These are phyloP conservation scores for Pneumocystis carinii DNA, from an alignment of 1,139 yeast genomes.

Conservation along the genomic window DNA sequence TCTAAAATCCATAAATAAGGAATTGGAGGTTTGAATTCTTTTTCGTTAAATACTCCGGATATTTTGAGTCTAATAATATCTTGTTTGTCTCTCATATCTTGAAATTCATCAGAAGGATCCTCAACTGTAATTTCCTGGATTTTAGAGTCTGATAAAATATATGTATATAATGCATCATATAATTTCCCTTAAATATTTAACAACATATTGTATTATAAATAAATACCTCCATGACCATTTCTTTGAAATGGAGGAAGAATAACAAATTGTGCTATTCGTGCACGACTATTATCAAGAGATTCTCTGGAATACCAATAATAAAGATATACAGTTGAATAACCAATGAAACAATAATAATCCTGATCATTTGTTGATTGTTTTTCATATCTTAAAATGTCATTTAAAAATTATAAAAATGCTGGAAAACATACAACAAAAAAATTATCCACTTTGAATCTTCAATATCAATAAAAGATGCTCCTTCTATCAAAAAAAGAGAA, in stretches of 20 bases:
- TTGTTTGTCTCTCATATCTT: slow-evolving; percentile 71
- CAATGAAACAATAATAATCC: slow-evolving; percentile 36
- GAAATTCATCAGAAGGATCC: slow-evolving; percentile 89
- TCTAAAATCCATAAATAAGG: slow-evolving; percentile 33
- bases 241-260: slow-evolving; percentile 70
- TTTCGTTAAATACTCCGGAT: slow-evolving; percentile 22
- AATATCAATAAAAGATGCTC: slow-evolving; percentile 76
- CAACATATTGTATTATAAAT: not conserved
- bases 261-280: slow-evolving; percentile 77
- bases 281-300: slow-evolving; percentile 26
- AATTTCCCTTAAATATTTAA: slow-evolving; percentile 23
- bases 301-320: slow-evolving; percentile 51
- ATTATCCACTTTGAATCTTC: slow-evolving; percentile 62
- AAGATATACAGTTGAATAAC: slow-evolving; percentile 70
- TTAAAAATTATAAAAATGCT: not conserved
- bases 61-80: slow-evolving; percentile 45
- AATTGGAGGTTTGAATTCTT: slow-evolving; percentile 19
- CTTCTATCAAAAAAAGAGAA: slow-evolving; percentile 76
- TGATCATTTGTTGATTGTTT: slow-evolving; percentile 13
- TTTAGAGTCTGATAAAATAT: slow-evolving; percentile 39
- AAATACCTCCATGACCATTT: slow-evolving; percentile 46
- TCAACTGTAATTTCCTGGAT: slow-evolving; percentile 78
- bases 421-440: slow-evolving; percentile 24
- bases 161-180: slow-evolving; percentile 39
- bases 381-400: slow-evolving; percentile 16